Percentiles rank a stretch among this genome's conserved stretches.
These are phyloP conservation scores for Diaporthe velutina DNA, from an alignment of 2,329 filamentous ascomycete genomes.

Conservation along the genomic window DNA sequence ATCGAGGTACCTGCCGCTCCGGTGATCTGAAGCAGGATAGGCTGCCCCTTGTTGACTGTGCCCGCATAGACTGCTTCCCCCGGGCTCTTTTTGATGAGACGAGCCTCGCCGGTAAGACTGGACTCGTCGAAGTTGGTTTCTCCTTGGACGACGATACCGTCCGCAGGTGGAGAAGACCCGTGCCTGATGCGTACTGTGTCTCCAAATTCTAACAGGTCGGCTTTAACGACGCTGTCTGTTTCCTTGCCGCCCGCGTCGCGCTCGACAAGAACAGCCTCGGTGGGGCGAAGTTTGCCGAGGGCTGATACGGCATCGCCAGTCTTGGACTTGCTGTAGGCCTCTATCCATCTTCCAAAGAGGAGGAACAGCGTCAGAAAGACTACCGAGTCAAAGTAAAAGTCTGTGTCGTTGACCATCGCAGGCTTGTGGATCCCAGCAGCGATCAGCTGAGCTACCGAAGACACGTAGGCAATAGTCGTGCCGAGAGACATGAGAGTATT, in stretches of 20 bases:
- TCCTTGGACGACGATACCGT: constrained; percentile 76
- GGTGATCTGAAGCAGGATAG: constrained; percentile 74
- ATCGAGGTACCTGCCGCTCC: constrained; percentile 77
- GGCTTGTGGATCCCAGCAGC: constrained; percentile 63
- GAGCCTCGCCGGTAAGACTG: constrained; percentile 85
- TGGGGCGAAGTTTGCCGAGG: constrained; percentile 82
- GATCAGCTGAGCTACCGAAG: constrained; percentile 83
- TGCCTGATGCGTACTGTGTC: constrained; percentile 82
- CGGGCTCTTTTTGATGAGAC: constrained; percentile 71
- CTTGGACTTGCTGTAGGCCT: constrained; percentile 92
- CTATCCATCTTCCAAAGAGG: constrained; percentile 79
- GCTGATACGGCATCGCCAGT: constrained; percentile 88
- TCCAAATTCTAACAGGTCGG: constrained; percentile 81
- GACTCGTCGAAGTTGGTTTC: constrained; percentile 87
- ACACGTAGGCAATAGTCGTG: constrained; percentile 88
- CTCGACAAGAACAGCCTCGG: constrained; percentile 78
- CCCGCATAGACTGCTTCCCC: constrained; percentile 79
- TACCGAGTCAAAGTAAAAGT: constrained; percentile 91
- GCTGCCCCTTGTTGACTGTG: constrained; percentile 78
- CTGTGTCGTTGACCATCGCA: constrained; percentile 58
- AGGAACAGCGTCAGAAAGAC: constrained; percentile 93
- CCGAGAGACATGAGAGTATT: constrained; percentile 92
- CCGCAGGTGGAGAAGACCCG: constrained; percentile 86
- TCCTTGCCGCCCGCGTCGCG: constrained; percentile 52
- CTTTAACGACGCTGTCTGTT: constrained; percentile 57